Conservation (phyloP, 2,329 filamentous ascomycete species). For the Phialemoniopsis sp. region DNA sequence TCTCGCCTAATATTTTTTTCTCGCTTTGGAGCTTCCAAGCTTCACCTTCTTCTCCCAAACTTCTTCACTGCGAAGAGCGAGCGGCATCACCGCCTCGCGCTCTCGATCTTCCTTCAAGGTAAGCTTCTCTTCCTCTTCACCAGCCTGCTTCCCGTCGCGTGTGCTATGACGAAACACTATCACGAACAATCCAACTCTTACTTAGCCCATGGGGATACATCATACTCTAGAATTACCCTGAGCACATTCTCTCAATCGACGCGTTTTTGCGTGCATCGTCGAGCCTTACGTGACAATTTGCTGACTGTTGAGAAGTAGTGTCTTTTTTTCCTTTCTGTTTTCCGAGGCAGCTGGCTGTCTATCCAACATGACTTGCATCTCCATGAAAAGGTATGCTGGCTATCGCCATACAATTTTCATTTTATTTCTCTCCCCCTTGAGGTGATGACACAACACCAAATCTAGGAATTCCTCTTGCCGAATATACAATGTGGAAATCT, state of each 20-base stretch:
- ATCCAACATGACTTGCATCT: background rate
- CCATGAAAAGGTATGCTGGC: slow-evolving; percentile 41
- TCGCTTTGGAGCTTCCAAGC: slow-evolving; percentile 3
- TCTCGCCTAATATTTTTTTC: background rate
- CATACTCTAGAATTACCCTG: slow-evolving; percentile 52
- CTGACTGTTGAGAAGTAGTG: slow-evolving; percentile 9
- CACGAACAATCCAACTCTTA: slow-evolving; percentile 63
- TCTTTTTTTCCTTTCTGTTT: slow-evolving; percentile 1
- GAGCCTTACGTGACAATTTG: slow-evolving; percentile 11
- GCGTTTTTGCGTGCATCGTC: background rate
- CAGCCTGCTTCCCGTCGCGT: slow-evolving; percentile 2
- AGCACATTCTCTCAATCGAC: slow-evolving; percentile 36
- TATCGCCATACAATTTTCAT: slow-evolving; percentile 2
- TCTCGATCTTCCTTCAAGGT: slow-evolving; percentile 15
- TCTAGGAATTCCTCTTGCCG: slow-evolving; percentile 66
- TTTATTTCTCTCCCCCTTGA: slow-evolving; percentile 19
- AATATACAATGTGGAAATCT: slow-evolving; percentile 61
- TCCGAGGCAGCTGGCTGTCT: slow-evolving; percentile 1
- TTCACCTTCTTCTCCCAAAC: slow-evolving; percentile 12
- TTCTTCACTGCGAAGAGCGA: background rate
- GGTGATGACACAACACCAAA: slow-evolving; percentile 59
- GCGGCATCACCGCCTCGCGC: no score
- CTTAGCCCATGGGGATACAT: slow-evolving; percentile 49
- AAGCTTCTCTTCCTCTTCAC: slow-evolving; percentile 9
- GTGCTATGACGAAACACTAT: slow-evolving; percentile 39